A percentile compares a stretch with the other conserved stretches of the same genome.
Conservation (phyloP, 1,284 basidiomycete species). For the Cutaneotrichosporon curvatum region DNA sequence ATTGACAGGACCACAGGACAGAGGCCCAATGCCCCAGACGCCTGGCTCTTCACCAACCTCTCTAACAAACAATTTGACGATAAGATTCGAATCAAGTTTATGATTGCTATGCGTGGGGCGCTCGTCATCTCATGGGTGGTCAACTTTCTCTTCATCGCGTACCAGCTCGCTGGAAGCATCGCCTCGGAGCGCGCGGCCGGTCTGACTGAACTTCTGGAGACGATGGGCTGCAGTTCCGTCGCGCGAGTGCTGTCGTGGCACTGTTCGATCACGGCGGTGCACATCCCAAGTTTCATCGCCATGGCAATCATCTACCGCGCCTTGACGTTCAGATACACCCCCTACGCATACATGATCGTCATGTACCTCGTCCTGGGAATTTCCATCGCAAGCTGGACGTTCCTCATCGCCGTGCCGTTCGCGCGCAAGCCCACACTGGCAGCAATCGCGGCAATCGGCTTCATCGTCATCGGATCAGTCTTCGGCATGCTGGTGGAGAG, state of each 20-base stretch:
- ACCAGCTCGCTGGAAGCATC: conserved; percentile 65
- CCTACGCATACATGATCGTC: conserved; percentile 56
- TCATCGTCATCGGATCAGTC: conserved; percentile 35
- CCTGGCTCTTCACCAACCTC: too few species aligned
- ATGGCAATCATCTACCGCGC: conserved; percentile 59
- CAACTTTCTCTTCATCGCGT: conserved; percentile 60
- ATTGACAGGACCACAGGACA: too few species aligned
- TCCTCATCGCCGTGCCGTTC: conserved; percentile 28
- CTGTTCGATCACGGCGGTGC: conserved; percentile 52
- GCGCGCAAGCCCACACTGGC: conserved; percentile 23
- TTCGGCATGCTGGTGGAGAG: conserved; percentile 58
- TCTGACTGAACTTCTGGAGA: conserved; percentile 61
- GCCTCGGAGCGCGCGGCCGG: conserved; percentile 56
- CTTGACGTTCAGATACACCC: conserved; percentile 59
- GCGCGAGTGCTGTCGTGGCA: conserved; percentile 68
- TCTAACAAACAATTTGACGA: too few species aligned
- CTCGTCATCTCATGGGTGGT: conserved; percentile 62
- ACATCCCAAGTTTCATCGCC: conserved; percentile 61
- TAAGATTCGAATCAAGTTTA: too few species aligned
- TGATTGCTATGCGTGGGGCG: conserved; percentile 56
- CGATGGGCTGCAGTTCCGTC: conserved; percentile 63
- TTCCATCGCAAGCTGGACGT: conserved; percentile 27
- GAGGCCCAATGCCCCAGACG: too few species aligned
- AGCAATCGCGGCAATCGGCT: conserved; percentile 12
- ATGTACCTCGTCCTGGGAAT: conserved; percentile 60